Evolutionary conservation across 2,329 filamentous ascomycete genomes (phyloP), one percentile per base, ranked within the genome.

Genomic region (Diaporthe australafricana): DNA sequence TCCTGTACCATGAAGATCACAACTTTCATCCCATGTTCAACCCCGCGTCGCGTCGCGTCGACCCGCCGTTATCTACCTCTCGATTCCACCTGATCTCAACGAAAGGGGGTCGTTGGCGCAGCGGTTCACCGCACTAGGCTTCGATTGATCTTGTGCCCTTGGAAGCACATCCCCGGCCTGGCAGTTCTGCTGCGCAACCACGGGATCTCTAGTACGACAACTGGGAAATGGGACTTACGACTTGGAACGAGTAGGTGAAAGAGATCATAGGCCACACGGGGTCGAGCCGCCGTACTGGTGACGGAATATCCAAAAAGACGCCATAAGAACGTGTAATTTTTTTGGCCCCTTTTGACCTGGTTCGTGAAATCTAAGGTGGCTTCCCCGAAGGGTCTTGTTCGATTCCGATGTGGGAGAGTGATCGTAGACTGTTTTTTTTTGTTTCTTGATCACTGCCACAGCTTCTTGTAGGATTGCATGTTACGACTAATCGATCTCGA

Each of bases 241-340:
- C 60, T 48, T 48, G 60, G 60, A 63, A 63, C 42, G 42, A 48
- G 60, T 63, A 63, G 60, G 60, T 63, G 60, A 63, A 48, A 63
- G 38, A 56, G 52, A 53, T 53, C 48, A 47, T 57, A 69, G 66
- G 53, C 53, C 66, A 45, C 45, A 11, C n/a, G 53, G 66, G 66
- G 42, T 30, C 22, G 30, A 27, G 8, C 66, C 66, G n/a, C 66
- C 66, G 66, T 69, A 14, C 66, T 69, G 66, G 53, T 69, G 9
- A 69, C 50, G 53, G 66, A 69, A 69, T 50, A 69, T 68, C 66
- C 66, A 40, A 38, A 48, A 69, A 69, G 66, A 50, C 66, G 66
- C 66, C 53, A 69, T 60, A 69, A 69, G 66, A 69, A 69, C 53
- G 66, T 69, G 42, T 69, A 50, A 27, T 57, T 68, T 60, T 68